Conservation (phyloP, 345 rosid species). For the Arabis alpina region DNA sequence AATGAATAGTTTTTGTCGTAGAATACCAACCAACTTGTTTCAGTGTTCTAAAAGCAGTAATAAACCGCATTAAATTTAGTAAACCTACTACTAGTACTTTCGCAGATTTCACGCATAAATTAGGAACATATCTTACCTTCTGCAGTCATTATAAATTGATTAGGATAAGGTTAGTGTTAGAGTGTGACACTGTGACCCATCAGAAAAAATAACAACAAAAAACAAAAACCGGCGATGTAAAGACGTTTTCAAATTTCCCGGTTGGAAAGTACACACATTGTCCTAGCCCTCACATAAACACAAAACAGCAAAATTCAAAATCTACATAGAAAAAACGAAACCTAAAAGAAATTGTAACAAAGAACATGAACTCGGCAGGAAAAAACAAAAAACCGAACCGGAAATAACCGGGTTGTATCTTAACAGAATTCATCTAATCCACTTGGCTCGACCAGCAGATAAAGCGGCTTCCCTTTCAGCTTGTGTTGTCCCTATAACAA, state of each 20-base stretch:
- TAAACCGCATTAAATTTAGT: constrained; percentile 31
- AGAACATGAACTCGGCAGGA: constrained; percentile 20
- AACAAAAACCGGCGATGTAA: constrained; percentile 4
- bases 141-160: background rate
- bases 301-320: constrained; percentile 30
- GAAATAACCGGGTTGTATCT: constrained; percentile 34
- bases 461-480: constrained; percentile 75
- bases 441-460: constrained; percentile 81
- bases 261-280: constrained; percentile 32
- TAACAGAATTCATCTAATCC: constrained; percentile 47
- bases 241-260: constrained; percentile 1
- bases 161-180: constrained; percentile 1
- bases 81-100: constrained; percentile 28
- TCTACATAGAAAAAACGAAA: constrained; percentile 9
- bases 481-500: constrained; percentile 59
- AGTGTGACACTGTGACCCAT: background rate
- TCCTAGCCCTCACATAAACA: constrained; percentile 23
- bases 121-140: constrained; percentile 9
- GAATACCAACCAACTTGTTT: constrained; percentile 35
- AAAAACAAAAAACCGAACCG: background rate
- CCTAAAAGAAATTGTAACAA: constrained; percentile 22
- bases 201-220: background rate
- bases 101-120: constrained; percentile 22
- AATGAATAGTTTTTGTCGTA: constrained; percentile 34
- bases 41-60: constrained; percentile 30